phyloP scores from a whole-genome alignment of 2,329 filamentous ascomycete genomes.

The Amylocarpus encephaloides region DNA sequence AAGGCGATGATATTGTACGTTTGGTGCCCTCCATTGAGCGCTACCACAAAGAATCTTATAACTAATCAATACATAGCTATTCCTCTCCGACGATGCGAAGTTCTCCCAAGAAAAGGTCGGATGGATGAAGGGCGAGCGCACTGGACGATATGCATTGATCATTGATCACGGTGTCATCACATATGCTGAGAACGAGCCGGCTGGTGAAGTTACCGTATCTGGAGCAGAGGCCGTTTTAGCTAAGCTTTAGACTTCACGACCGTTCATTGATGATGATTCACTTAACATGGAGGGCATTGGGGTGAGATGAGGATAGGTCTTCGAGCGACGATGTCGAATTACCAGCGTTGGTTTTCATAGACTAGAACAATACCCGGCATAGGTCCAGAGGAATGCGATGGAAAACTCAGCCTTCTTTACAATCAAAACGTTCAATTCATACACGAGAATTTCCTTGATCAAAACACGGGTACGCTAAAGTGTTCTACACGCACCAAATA shows the following conservation, averaged over 20 bases:
- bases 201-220: constrained; percentile 26
- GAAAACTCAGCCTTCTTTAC: not conserved
- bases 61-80: constrained; percentile 40
- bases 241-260: constrained; percentile 20
- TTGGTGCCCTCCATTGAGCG: not conserved
- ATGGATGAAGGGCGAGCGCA: constrained; percentile 56
- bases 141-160: constrained; percentile 59
- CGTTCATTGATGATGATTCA: not conserved
- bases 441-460: too few species aligned
- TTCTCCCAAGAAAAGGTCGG: constrained; percentile 57
- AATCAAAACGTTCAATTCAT: too few species aligned
- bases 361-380: too few species aligned
- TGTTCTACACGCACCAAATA: too few species aligned
- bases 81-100: constrained; percentile 59
- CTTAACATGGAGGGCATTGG: not conserved
- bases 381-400: not conserved
- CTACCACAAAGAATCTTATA: not conserved
- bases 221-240: constrained; percentile 30
- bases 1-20: constrained; percentile 55
- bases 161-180: constrained; percentile 62
- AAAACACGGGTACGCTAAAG: too few species aligned
- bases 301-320: not conserved
- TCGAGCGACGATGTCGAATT: too few species aligned
- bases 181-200: constrained; percentile 59
- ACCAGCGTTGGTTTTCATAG: too few species aligned